Evolutionary conservation across 208 protist species (phyloP).

Genomic region (Willaertia magna): DNA sequence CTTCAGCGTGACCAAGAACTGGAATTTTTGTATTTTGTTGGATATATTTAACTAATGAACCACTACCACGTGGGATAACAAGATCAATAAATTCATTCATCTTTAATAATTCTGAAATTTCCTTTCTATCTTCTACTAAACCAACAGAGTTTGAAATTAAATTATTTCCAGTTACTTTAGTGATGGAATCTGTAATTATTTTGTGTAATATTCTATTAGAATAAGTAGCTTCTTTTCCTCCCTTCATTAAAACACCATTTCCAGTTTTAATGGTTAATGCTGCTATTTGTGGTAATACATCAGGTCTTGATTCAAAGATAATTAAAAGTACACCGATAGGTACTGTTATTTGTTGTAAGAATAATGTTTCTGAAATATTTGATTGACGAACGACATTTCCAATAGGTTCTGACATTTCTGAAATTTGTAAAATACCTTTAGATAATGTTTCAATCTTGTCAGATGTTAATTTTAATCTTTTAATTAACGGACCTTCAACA

Average conservation of each 20-base stretch:
- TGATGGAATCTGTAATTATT: constrained; percentile 40
- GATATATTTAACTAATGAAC: constrained; percentile 66
- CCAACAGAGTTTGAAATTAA: constrained; percentile 38
- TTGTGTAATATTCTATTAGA: constrained; percentile 44
- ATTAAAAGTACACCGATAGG: constrained; percentile 77
- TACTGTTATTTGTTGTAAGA: constrained; percentile 51
- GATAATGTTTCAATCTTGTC: constrained; percentile 45
- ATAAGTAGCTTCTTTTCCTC: constrained; percentile 53
- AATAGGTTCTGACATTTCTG: constrained; percentile 38
- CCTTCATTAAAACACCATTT: constrained; percentile 72
- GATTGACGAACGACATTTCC: constrained; percentile 37
- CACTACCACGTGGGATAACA: constrained; percentile 70
- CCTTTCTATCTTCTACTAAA: constrained; percentile 42
- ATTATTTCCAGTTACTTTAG: constrained; percentile 24
- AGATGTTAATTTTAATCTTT: constrained; percentile 46
- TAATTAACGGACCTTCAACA: constrained; percentile 32
- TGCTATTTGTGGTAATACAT: constrained; percentile 61
- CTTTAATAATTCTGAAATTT: constrained; percentile 37
- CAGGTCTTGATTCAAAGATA: constrained; percentile 79
- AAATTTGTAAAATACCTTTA: constrained; percentile 43
- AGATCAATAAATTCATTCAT: constrained; percentile 69
- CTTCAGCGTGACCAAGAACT: constrained; percentile 80
- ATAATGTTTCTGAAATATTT: constrained; percentile 49
- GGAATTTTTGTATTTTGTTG: constrained; percentile 64
- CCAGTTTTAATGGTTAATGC: constrained; percentile 57